Conservation (phyloP, 1,284 basidiomycete genomes). For the Leccinum huronense region DNA sequence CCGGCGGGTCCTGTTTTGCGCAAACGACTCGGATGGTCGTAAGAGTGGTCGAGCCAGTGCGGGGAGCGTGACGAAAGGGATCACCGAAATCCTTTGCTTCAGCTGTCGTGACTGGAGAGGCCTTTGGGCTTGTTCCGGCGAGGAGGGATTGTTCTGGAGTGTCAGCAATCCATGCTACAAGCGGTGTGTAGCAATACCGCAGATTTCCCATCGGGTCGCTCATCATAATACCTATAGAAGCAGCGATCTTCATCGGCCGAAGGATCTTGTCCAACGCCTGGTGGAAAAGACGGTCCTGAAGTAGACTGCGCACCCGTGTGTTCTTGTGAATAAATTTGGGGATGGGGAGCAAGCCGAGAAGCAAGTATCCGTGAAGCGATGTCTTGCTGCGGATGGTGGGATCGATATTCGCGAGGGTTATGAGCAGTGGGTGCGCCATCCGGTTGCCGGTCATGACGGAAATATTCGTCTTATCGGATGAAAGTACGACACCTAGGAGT, state of each 20-base stretch:
- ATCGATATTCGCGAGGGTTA: conserved; percentile 10
- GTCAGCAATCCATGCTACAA: too few relatives aligned
- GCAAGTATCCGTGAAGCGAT: conserved; percentile 20
- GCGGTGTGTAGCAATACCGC: too few relatives aligned
- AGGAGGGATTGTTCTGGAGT: conserved; percentile 4
- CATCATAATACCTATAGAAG: conserved; percentile 24
- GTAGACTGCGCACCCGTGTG: conserved; percentile 2
- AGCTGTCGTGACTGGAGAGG: conserved; percentile 9
- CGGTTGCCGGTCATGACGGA: conserved; percentile 34
- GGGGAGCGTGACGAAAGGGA: not conserved
- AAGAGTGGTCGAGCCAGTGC: not conserved
- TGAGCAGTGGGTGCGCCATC: conserved; percentile 35
- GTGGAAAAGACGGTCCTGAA: conserved; percentile 28
- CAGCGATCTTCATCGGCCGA: conserved; percentile 31
- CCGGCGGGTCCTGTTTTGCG: not conserved
- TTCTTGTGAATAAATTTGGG: not conserved
- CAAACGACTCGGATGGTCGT: not conserved
- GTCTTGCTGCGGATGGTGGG: too few relatives aligned
- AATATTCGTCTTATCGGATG: conserved; percentile 15
- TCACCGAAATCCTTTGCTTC: conserved; percentile 4
- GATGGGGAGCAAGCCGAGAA: conserved; percentile 32
- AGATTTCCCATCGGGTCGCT: conserved; percentile 27
- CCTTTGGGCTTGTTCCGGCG: not conserved
- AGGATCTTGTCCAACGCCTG: conserved; percentile 31
- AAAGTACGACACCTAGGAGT: too few relatives aligned